phyloP scores from a whole-genome alignment of 2,329 filamentous ascomycete genomes.

The Botryotinia calthae region DNA sequence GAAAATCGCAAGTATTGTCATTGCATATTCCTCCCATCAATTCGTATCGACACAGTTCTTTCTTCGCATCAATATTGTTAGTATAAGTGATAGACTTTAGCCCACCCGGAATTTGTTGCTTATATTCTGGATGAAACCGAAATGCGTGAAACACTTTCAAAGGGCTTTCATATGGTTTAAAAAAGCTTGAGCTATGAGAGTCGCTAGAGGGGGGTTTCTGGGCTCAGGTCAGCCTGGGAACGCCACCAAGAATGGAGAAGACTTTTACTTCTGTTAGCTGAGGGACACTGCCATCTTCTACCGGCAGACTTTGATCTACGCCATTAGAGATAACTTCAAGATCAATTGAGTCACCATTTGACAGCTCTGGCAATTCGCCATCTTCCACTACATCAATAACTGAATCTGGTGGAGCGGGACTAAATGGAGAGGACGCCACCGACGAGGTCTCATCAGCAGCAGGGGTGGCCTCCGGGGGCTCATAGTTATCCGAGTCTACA shows the following conservation, averaged over 20 bases:
- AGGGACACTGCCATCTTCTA: conserved; percentile 23
- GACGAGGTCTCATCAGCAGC: conserved; percentile 27
- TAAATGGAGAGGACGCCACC: conserved; percentile 43
- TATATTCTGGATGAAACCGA: conserved; percentile 81
- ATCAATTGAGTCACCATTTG: conserved; percentile 24
- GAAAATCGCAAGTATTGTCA: conserved; percentile 67
- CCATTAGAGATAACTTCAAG: conserved; percentile 24
- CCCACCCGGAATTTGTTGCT: conserved; percentile 66
- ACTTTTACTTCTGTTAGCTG: conserved; percentile 33
- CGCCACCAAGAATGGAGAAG: conserved; percentile 22
- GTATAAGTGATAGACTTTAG: conserved; percentile 91
- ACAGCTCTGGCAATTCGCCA: conserved; percentile 15
- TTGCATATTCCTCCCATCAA: conserved; percentile 68
- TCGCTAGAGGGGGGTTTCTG: conserved; percentile 24
- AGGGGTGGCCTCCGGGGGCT: conserved; percentile 49
- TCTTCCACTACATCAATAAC: conserved; percentile 29
- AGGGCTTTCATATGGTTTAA: conserved; percentile 75
- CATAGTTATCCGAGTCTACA: conserved; percentile 51
- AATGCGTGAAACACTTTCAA: conserved; percentile 81
- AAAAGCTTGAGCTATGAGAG: conserved; percentile 25
- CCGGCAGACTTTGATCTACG: conserved; percentile 22
- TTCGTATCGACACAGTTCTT: conserved; percentile 74
- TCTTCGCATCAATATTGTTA: conserved; percentile 77
- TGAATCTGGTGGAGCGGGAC: conserved; percentile 41
- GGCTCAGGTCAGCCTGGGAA: conserved; percentile 29